Evolutionary conservation across 345 rosid species (phyloP), one percentile per base, ranked within the genome.

Genomic region (Eucalyptus erythrocorys): DNA sequence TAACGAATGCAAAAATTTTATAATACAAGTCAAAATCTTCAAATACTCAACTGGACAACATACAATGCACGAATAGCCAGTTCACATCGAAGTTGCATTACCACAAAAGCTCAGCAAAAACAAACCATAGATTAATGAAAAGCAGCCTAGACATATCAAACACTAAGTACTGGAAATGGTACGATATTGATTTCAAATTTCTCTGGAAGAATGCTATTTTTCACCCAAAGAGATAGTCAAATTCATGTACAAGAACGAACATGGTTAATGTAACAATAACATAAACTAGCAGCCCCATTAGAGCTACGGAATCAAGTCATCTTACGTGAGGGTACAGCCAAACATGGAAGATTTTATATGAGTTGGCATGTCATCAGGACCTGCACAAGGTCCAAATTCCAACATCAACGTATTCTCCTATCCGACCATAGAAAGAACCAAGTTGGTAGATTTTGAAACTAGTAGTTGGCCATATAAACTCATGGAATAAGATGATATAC

Each of bases 351-450:
- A 97, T 90, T 97, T 96, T 88, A 97, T 94, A 91, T 97, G 99
- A 32, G 99, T 99, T 16, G 99, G 99, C 99, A 96, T 96, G 93
- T 97, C 99, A 96, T 97, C 99, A 26, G 98, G 96, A 82, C 99
- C 99, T 96, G 94, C 89, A 94, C 85, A 89, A 87, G 27, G n/a
- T 10, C 61, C 87, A 86, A 21, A 32, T 7, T 37, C 64, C 66
- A 14, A 86, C 32, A 84, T 59, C 48, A 89, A 89, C 13, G 86
- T 81, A 85, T 79, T 22, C 32, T 26, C n/a, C 27, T 59, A 49
- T 85, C 43, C 11, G 4, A 51, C 64, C 30, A 32, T 32, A 86
- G 6, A 48, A 50, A 49, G 61, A 86, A 86, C 66, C 47, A 11
- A 86, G 61, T 34, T 5, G 43, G 47, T 34, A 32, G 57, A 49